Percentiles rank a stretch among this genome's conserved stretches.
Evolutionary conservation across 1,139 yeast species (phyloP).

Genomic region (Saccharomyces hybrid): DNA sequence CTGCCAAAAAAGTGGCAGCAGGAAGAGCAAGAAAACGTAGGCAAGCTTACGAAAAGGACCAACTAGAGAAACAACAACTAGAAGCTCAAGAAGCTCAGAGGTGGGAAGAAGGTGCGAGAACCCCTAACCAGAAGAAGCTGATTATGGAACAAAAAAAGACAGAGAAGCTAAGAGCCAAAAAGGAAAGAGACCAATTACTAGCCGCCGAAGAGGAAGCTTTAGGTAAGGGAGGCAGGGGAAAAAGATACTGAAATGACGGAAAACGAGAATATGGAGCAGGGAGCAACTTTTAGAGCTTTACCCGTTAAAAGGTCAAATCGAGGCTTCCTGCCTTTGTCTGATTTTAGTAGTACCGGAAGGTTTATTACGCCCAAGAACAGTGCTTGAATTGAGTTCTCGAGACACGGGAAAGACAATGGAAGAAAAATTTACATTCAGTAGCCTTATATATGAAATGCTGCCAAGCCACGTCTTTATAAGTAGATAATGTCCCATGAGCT

Average conservation of each 20-base stretch:
- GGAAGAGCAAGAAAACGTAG: conserved; percentile 26
- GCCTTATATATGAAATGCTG: too few relatives aligned
- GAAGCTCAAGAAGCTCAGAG: conserved; percentile 24
- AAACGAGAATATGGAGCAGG: not conserved
- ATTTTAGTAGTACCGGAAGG: not conserved
- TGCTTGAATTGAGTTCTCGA: too few relatives aligned
- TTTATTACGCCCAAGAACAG: not conserved
- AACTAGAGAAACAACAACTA: conserved; percentile 14
- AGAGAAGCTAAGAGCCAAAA: conserved; percentile 22
- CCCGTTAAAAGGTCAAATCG: not conserved
- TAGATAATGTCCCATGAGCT: too few relatives aligned
- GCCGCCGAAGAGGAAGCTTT: conserved; percentile 22
- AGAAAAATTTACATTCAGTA: too few relatives aligned
- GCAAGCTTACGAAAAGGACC: conserved; percentile 21
- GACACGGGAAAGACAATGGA: too few relatives aligned
- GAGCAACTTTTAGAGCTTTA: not conserved
- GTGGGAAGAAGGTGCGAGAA: conserved; percentile 34
- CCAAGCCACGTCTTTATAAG: not conserved
- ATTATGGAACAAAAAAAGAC: conserved; percentile 20
- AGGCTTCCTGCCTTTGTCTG: not conserved
- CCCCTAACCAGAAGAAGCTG: conserved; percentile 18
- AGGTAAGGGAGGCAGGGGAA: conserved; percentile 17
- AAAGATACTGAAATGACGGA: conserved; percentile 7
- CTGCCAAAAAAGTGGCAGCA: conserved; percentile 26
- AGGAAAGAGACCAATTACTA: conserved; percentile 24